Evolutionary conservation across 2,329 filamentous ascomycete species (phyloP), one percentile per base, ranked within the genome.

Genomic region (Exophiala aquamarina): DNA sequence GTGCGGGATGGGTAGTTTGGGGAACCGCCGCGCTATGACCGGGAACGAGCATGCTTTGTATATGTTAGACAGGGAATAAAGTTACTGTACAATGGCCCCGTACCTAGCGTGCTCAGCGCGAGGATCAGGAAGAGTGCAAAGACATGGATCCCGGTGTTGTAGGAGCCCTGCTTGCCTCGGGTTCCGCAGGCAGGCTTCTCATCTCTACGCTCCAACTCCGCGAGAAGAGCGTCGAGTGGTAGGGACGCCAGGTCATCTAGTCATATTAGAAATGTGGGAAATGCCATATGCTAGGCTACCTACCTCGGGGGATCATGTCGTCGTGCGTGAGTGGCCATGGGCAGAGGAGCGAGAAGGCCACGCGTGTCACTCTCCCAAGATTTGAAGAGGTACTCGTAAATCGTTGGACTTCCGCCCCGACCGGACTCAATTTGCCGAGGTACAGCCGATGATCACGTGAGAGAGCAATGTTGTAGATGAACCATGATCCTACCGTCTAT

Each of bases 111-210:
- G 67, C 81, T 84, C 45, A 87, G 63, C 0, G 68, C 61, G 42
- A 88, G 70, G 46, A 88, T 86, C 31, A 88, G 68, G 48, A 86
- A 71, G 47, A 89, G 66, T 34, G 85, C 85, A 60, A 82, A 78
- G 41, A 88, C 77, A 63, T 89, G 85, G 33, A 83, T 70, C 2
- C 77, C 70, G 0, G 81, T 85, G 55, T 88, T 83, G 66, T 89
- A 89, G 11, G 46, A 20, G 17, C 50, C 52, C 15, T 46, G 33
- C 29, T 45, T 55, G 19, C 50, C 52, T 17, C 28, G 37, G 13
- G 74, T 77, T 19, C 77, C 78, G 61, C 79, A 82, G 34, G 64
- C 56, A n/a, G 78, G 78, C 47, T 70, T 69, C 20, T 70, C 64
- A 58, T 76, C 70, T 61, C 78, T 66, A 58, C 75, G 68, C 44